Evolutionary conservation across 148 eudicot genomes (phyloP), one percentile per base, ranked within the genome.

Genomic region (Cornus suecica): DNA sequence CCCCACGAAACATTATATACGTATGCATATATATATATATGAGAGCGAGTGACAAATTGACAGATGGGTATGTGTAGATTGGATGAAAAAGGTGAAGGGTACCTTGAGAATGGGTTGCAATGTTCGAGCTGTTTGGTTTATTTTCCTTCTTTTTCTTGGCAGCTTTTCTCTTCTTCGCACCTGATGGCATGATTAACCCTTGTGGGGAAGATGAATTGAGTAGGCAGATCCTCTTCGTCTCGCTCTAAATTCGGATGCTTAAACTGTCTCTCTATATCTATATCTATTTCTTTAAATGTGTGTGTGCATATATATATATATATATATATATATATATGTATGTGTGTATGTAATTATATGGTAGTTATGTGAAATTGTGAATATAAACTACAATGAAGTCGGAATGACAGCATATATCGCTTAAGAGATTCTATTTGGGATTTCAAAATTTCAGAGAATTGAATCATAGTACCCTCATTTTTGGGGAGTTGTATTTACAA

Each of bases 121-220:
- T 48, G 62, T 4, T 65, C 45, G 58, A 70, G 65, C 62, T 67
- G 32, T 25, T 68, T 23, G 42, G 24, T 22, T 79, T 62, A 76
- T 76, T 77, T 8, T 77, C 81, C 80, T 77, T 72, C 82, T 76
- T 75, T 88, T 87, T 90, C 88, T 89, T 90, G 65, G 88, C 89
- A 69, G 94, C 91, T 83, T 92, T 94, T 80, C 97, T 71, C 90
- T 85, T 94, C 93, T 84, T 94, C 4, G 88, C 54, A 84, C 88
- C 88, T 67, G 77, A 66, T 15, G 97, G 97, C 97, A 92, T 92
- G 89, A 83, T 90, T 86, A 74, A 31, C 52, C 68, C 37, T 18
- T 28, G 67, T 30, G 73, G 76, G 14, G 66, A n/a, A 51, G 72
- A 73, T 27, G 30, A 48, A 73, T 62, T 48, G 75, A 74, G 63